Percentiles rank a stretch among this genome's conserved stretches.
These are phyloP conservation scores for Xylaria sp. DNA, from an alignment of 2,329 filamentous ascomycete species.

Conservation along the genomic window DNA sequence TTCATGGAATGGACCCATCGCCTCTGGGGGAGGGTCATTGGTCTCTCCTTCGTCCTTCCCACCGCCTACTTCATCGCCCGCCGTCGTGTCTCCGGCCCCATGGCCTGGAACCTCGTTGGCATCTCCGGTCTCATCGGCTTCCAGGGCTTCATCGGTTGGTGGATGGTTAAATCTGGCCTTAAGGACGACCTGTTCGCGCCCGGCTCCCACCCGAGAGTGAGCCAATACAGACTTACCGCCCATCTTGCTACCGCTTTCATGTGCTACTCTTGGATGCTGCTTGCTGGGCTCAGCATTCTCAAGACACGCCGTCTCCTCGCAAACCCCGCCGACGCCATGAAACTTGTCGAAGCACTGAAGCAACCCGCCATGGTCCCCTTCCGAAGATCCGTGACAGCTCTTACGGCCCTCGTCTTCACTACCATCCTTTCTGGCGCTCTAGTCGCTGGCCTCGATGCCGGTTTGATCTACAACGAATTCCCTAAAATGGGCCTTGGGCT, in stretches of 20 bases:
- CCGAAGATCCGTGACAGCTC: constrained; percentile 74
- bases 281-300: constrained; percentile 85
- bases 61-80: constrained; percentile 88
- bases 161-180: constrained; percentile 98
- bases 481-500: constrained; percentile 91
- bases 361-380: constrained; percentile 77
- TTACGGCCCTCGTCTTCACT: constrained; percentile 81
- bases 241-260: constrained; percentile 91
- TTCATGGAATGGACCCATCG: constrained; percentile 99
- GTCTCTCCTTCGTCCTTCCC: constrained; percentile 87
- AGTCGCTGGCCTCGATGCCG: constrained; percentile 94
- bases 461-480: constrained; percentile 98
- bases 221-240: constrained; percentile 90
- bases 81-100: constrained; percentile 78
- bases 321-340: constrained; percentile 70
- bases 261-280: constrained; percentile 94
- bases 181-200: constrained; percentile 95
- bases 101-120: constrained; percentile 80
- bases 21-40: constrained; percentile 92
- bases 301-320: constrained; percentile 77
- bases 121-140: constrained; percentile 92
- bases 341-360: constrained; percentile 69
- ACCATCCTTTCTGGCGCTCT: constrained; percentile 95
- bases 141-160: constrained; percentile 96
- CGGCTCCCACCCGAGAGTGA: constrained; percentile 89